These are phyloP conservation scores for Ogataea ganodermae DNA, from an alignment of 805 yeast species.

Conservation along the genomic window DNA sequence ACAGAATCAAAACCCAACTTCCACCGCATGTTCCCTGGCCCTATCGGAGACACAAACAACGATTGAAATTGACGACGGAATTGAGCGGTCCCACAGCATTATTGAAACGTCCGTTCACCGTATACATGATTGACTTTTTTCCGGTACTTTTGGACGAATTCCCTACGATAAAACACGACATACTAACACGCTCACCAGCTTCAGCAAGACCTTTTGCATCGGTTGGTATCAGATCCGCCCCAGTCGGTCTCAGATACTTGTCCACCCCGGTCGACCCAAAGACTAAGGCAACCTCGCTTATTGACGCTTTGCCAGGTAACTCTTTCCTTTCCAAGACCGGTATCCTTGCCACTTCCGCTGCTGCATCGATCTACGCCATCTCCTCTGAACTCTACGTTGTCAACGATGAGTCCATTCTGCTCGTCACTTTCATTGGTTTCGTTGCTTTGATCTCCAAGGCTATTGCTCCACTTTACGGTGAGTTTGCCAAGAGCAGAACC, in stretches of 20 bases:
- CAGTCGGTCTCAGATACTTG: constrained; percentile 63
- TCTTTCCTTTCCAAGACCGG: constrained; percentile 89
- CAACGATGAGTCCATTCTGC: constrained; percentile 90
- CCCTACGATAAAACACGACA: neutral
- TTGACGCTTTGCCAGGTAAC: constrained; percentile 93
- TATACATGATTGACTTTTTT: neutral
- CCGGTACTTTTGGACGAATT: neutral
- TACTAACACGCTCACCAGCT: constrained; percentile 17
- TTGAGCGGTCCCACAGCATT: neutral
- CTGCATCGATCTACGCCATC: constrained; percentile 92
- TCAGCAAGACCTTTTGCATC: constrained; percentile 39
- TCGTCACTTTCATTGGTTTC: constrained; percentile 78
- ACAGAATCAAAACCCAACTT: neutral
- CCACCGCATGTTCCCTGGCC: neutral
- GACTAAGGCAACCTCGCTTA: constrained; percentile 84
- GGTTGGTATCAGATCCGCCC: constrained; percentile 30
- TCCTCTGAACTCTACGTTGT: constrained; percentile 90
- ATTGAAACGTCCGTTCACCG: neutral
- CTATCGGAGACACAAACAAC: constrained; percentile 6
- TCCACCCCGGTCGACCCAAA: constrained; percentile 79
- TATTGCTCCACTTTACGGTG: constrained; percentile 92
- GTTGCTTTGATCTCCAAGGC: constrained; percentile 76
- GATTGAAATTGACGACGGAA: neutral
- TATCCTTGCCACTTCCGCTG: constrained; percentile 89
- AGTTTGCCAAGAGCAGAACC: constrained; percentile 86